Percentiles rank a stretch among this genome's conserved stretches.
Evolutionary conservation across 2,329 filamentous ascomycete genomes (phyloP).

Genomic region (Aspergillus aculeatus): DNA sequence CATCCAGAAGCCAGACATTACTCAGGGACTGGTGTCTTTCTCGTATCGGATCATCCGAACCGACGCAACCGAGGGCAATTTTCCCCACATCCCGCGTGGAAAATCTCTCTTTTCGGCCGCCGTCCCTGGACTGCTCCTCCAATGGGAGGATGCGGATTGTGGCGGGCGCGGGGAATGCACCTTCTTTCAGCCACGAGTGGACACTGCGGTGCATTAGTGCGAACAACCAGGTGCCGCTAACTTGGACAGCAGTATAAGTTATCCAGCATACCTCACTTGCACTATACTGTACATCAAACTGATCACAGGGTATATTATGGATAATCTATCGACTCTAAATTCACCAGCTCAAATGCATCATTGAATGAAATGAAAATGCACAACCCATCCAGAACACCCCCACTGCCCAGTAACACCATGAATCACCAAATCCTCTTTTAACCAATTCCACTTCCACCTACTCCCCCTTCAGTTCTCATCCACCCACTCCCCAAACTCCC

Average conservation of each 20-base stretch:
- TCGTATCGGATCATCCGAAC: background rate
- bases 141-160: background rate
- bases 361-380: background rate
- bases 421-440: background rate
- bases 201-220: background rate
- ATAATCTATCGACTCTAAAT: background rate
- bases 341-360: background rate
- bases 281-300: too few species aligned
- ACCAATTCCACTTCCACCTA: background rate
- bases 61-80: background rate
- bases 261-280: too few species aligned
- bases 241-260: too few species aligned
- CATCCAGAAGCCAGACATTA: background rate
- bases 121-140: background rate
- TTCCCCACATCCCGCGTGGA: constrained; percentile 7
- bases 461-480: constrained; percentile 4
- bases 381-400: background rate
- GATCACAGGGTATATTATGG: background rate
- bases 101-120: constrained; percentile 7
- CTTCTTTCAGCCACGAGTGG: background rate
- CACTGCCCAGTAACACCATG: background rate
- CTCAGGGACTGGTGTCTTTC: too few species aligned
- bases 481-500: constrained; percentile 62
- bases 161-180: constrained; percentile 6
- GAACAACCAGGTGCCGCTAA: too few species aligned